These are phyloP conservation scores for Calonectria montana DNA, from an alignment of 2,329 filamentous ascomycete species.

Conservation along the genomic window DNA sequence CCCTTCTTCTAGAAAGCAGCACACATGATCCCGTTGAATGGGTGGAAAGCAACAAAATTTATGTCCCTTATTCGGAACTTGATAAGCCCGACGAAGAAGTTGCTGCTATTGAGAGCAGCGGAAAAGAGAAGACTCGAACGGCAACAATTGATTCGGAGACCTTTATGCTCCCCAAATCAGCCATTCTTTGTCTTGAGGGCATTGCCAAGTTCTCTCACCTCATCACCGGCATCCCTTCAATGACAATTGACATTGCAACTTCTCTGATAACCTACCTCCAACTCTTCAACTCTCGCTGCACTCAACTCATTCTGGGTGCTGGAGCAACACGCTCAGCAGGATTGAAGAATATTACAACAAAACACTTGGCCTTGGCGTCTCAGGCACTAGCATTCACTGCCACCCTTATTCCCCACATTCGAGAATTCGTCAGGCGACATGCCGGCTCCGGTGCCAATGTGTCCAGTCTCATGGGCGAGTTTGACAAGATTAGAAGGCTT, in stretches of 20 bases:
- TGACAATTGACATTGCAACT: slow-evolving; percentile 84
- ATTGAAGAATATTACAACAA: slow-evolving; percentile 95
- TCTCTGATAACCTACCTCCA: slow-evolving; percentile 88
- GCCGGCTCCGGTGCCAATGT: slow-evolving; percentile 63
- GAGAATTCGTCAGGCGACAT: slow-evolving; percentile 90
- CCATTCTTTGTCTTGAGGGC: slow-evolving; percentile 81
- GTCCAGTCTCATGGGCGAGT: slow-evolving; percentile 78
- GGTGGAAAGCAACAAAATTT: slow-evolving; percentile 70
- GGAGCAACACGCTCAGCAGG: slow-evolving; percentile 90
- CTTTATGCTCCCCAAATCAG: slow-evolving; percentile 88
- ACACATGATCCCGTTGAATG: slow-evolving; percentile 76
- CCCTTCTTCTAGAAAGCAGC: slow-evolving; percentile 75
- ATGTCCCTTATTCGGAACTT: slow-evolving; percentile 59
- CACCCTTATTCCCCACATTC: slow-evolving; percentile 86
- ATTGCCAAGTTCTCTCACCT: slow-evolving; percentile 87
- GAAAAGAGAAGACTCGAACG: slow-evolving; percentile 74
- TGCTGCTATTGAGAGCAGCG: slow-evolving; percentile 57
- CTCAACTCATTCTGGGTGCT: slow-evolving; percentile 95
- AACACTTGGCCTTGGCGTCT: slow-evolving; percentile 90
- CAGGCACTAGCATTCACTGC: slow-evolving; percentile 91
- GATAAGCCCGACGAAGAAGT: slow-evolving; percentile 49
- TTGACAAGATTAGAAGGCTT: slow-evolving; percentile 86
- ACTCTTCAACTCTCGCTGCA: slow-evolving; percentile 94
- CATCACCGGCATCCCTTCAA: slow-evolving; percentile 85
- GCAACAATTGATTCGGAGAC: slow-evolving; percentile 86